Evolutionary conservation across 2,329 filamentous ascomycete genomes (phyloP).

Genomic region (Thermoascus crustaceus): DNA sequence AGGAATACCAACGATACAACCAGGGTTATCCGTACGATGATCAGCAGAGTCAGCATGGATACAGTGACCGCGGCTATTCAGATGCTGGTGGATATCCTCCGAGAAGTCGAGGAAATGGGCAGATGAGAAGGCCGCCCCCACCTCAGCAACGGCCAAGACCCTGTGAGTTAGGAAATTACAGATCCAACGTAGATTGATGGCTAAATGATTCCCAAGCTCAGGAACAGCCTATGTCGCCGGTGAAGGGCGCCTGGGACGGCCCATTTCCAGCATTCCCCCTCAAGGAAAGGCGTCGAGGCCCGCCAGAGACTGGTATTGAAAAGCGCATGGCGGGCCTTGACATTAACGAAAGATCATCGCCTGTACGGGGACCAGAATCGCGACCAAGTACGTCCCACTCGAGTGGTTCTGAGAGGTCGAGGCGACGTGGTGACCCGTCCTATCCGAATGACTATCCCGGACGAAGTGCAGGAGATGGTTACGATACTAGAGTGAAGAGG

Average conservation of each 20-base stretch:
- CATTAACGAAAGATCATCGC: slow-evolving; percentile 22
- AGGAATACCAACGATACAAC: slow-evolving; percentile 8
- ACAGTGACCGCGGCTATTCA: slow-evolving; percentile 18
- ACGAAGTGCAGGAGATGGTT: slow-evolving; percentile 16
- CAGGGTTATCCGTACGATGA: slow-evolving; percentile 18
- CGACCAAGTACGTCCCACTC: slow-evolving; percentile 34
- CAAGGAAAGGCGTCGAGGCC: slow-evolving; percentile 25
- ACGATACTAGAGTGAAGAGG: slow-evolving; percentile 16
- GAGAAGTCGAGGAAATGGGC: not conserved
- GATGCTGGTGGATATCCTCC: slow-evolving; percentile 11
- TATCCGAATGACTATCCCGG: slow-evolving; percentile 1
- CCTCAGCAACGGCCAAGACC: slow-evolving; percentile 7
- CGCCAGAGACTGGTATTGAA: slow-evolving; percentile 27
- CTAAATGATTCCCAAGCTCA: slow-evolving; percentile 14
- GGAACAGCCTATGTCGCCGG: slow-evolving; percentile 28
- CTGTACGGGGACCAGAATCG: slow-evolving; percentile 14
- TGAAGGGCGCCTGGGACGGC: slow-evolving; percentile 38
- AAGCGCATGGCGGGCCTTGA: slow-evolving; percentile 33
- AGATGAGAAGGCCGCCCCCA: not conserved
- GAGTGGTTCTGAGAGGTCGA: slow-evolving; percentile 24
- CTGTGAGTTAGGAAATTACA: slow-evolving; percentile 1
- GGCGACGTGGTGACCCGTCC: slow-evolving; percentile 10
- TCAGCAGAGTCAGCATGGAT: slow-evolving; percentile 14
- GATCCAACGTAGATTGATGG: slow-evolving; percentile 6
- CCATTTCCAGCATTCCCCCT: slow-evolving; percentile 40